Conservation (phyloP, 1,284 basidiomycete genomes). For the Polyporus tsugae region DNA sequence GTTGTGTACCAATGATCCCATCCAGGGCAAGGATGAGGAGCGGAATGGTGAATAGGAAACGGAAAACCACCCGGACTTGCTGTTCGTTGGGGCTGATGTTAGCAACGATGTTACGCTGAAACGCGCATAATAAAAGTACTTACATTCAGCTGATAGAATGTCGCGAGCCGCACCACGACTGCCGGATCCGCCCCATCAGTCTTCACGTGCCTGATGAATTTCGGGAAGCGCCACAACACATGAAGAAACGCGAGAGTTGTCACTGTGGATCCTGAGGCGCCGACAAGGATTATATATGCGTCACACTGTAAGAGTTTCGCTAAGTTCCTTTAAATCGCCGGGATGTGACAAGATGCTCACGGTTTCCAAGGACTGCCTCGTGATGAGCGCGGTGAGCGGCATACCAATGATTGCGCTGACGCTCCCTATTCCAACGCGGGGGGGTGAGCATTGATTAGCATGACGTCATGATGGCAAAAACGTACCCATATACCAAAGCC, state of each 20-base stretch:
- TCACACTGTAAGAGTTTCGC: conserved; percentile 53
- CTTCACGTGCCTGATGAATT: conserved; percentile 72
- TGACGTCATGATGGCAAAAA: conserved; percentile 1
- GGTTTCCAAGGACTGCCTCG: conserved; percentile 60
- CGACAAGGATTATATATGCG: conserved; percentile 75
- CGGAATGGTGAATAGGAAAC: conserved; percentile 74
- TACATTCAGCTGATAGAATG: conserved; percentile 81
- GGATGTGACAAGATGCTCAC: conserved; percentile 44
- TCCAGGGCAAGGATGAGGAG: conserved; percentile 70
- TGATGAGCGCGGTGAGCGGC: conserved; percentile 69
- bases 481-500: conserved; percentile 50
- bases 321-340: neutral
- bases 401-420: conserved; percentile 67
- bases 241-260: conserved; percentile 74
- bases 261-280: conserved; percentile 65
- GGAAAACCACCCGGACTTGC: conserved; percentile 70
- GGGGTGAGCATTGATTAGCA: neutral
- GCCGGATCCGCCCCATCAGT: conserved; percentile 72
- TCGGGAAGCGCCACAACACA: conserved; percentile 70
- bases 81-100: conserved; percentile 37
- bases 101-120: conserved; percentile 13
- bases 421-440: conserved; percentile 54
- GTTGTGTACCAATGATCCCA: conserved; percentile 53
- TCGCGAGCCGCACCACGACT: conserved; percentile 73
- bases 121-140: conserved; percentile 36